Evolutionary conservation across 441 rosid genomes (phyloP).

Genomic region (Eruca vesicaria): DNA sequence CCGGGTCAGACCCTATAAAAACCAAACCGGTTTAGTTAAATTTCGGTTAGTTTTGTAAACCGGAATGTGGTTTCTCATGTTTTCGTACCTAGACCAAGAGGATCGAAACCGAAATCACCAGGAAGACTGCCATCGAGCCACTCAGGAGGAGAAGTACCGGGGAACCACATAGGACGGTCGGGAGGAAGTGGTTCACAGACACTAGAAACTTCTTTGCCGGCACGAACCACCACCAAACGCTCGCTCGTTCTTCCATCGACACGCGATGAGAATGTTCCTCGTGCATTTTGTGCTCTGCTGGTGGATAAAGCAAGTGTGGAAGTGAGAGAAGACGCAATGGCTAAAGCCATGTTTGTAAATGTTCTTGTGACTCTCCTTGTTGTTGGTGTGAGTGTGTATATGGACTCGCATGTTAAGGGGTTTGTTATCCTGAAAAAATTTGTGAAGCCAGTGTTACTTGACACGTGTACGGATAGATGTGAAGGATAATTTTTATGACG

Average conservation of each 20-base stretch:
- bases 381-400: not conserved
- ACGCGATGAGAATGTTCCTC: not conserved
- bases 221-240: conserved; percentile 39
- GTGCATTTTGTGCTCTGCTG: not conserved
- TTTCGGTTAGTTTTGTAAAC: not conserved
- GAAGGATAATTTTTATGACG: not conserved
- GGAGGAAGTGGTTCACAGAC: conserved; percentile 93
- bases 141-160: conserved; percentile 78
- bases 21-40: not conserved
- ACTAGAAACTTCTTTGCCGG: conserved; percentile 81
- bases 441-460: conserved; percentile 26
- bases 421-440: conserved; percentile 27
- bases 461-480: conserved; percentile 31
- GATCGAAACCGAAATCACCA: conserved; percentile 93
- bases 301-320: conserved; percentile 21
- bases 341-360: conserved; percentile 53
- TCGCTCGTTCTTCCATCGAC: conserved; percentile 22
- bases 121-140: conserved; percentile 99
- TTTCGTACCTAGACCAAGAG: conserved; percentile 77
- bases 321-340: conserved; percentile 53
- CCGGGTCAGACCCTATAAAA: conserved; percentile 81
- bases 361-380: not conserved
- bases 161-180: conserved; percentile 93
- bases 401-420: conserved; percentile 23
- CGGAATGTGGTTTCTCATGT: not conserved